Percentiles rank a stretch among this genome's conserved stretches.
Conservation (phyloP, 2,329 filamentous ascomycete genomes). For the Ceratocystis huliohia region DNA sequence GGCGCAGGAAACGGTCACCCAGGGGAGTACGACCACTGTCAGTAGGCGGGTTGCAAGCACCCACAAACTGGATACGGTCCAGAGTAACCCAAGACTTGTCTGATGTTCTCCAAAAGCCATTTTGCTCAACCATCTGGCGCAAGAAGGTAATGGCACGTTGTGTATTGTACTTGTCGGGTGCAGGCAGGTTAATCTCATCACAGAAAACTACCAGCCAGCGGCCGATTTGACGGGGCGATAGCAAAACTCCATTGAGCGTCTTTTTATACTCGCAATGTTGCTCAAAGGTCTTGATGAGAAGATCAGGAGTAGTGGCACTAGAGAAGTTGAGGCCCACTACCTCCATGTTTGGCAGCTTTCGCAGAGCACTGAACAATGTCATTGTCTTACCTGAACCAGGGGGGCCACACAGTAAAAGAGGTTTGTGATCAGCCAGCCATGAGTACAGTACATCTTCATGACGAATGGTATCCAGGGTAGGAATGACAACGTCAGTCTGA, state of each 20-base stretch:
- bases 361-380: slow-evolving; percentile 94
- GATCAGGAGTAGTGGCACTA: slow-evolving; percentile 91
- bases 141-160: slow-evolving; percentile 96
- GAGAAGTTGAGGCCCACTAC: slow-evolving; percentile 99
- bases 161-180: slow-evolving; percentile 93
- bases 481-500: slow-evolving; percentile 96
- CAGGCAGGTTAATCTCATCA: slow-evolving; percentile 97
- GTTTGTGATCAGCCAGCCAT: slow-evolving; percentile 98
- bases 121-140: slow-evolving; percentile 93
- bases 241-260: slow-evolving; percentile 87
- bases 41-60: slow-evolving; percentile 94
- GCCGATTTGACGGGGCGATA: slow-evolving; percentile 91
- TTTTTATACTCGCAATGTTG: slow-evolving; percentile 99
- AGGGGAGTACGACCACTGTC: slow-evolving; percentile 93
- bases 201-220: slow-evolving; percentile 98
- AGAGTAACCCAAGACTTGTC: slow-evolving; percentile 97
- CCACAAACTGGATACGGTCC: slow-evolving; percentile 96
- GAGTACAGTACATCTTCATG: slow-evolving; percentile 99
- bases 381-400: slow-evolving; percentile 99
- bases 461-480: slow-evolving; percentile 89
- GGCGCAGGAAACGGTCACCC: slow-evolving; percentile 83
- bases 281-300: slow-evolving; percentile 97
- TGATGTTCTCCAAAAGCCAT: slow-evolving; percentile 95
- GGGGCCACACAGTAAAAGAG: slow-evolving; percentile 86
- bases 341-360: slow-evolving; percentile 97